Base-by-base conservation (phyloP, 306 rosid species). In the Cucurbita pepo region DNA sequence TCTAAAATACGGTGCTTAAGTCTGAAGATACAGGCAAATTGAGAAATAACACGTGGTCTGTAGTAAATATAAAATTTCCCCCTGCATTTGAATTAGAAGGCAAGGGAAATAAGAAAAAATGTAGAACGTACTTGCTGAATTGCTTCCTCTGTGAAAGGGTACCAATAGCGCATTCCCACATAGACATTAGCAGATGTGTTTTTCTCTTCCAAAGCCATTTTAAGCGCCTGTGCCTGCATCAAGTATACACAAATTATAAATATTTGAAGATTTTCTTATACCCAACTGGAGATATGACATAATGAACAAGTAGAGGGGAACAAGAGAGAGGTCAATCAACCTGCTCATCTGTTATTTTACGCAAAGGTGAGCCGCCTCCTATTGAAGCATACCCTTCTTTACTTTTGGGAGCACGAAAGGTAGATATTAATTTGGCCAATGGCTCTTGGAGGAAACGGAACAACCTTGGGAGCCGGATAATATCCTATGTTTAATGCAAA, bases 81-180 rank as follows among this genome's bases (percentile, higher is more conserved):
- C 44, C 40, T 19, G 38, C 54, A 70, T 51, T 50, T 6, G 18
- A 41, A 74, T 6, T 43, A 44, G 19, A 25, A 59, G 12, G 56
- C 77, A 21, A 56, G 40, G n/a, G 76, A 59, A 53, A 40, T 53
- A 19, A 36, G 10, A 60, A 38, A 38, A 77, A 67, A 75, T 7
- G 14, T 74, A 76, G 73, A 72, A 82, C 87, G 72, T 54, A 95
- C 99, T 85, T 89, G 95, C 61, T 86, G 85, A 79, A 95, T 75
- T 69, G 99, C 97, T 87, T 95, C 97, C 85, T 95, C 99, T 3
- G 99, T 95, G 85, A 95, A 95, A 19, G 99, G 99, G 81, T 84
- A 91, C 99, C 97, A 95, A 79, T 95, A 95, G 54, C 99, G 86
- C 97, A 95, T 95, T 67, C 96, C 99, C 22, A 95, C 91, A 54